These are phyloP conservation scores for Xerocomus minutiporus DNA, from an alignment of 1,284 basidiomycete genomes.

Conservation along the genomic window DNA sequence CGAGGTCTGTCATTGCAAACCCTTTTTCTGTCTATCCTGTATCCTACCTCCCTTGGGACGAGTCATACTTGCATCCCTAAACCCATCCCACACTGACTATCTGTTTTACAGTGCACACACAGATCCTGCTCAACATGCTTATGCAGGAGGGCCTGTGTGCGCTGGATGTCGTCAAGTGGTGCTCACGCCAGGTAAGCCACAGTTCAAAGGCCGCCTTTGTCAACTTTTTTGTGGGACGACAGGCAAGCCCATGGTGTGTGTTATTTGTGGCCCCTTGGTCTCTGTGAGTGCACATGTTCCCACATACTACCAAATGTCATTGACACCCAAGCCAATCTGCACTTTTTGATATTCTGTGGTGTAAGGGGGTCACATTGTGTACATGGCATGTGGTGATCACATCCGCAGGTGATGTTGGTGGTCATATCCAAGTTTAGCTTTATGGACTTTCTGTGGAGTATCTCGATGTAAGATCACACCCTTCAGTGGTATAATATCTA, in stretches of 20 bases:
- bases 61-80: too few relatives aligned
- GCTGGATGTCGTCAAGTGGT: constrained; percentile 36
- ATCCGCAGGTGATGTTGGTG: constrained; percentile 54
- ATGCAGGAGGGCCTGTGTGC: constrained; percentile 37
- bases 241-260: constrained; percentile 50
- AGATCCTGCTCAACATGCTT: constrained; percentile 15
- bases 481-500: constrained; percentile 36
- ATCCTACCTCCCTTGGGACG: too few relatives aligned
- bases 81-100: too few relatives aligned
- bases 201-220: constrained; percentile 67
- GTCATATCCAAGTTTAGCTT: constrained; percentile 72
- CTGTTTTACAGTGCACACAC: too few relatives aligned
- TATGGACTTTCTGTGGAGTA: constrained; percentile 62
- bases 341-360: constrained; percentile 50
- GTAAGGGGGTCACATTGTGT: constrained; percentile 33
- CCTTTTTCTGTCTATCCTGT: too few relatives aligned
- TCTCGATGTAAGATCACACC: constrained; percentile 62
- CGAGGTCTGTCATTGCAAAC: too few relatives aligned
- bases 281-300: constrained; percentile 36
- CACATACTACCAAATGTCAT: neutral
- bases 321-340: constrained; percentile 38
- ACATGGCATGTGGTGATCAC: neutral
- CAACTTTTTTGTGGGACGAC: constrained; percentile 70
- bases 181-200: constrained; percentile 59
- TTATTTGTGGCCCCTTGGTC: constrained; percentile 66